Evolutionary conservation across 2,329 filamentous ascomycete species (phyloP).

Genomic region (Calonectria naviculata): DNA sequence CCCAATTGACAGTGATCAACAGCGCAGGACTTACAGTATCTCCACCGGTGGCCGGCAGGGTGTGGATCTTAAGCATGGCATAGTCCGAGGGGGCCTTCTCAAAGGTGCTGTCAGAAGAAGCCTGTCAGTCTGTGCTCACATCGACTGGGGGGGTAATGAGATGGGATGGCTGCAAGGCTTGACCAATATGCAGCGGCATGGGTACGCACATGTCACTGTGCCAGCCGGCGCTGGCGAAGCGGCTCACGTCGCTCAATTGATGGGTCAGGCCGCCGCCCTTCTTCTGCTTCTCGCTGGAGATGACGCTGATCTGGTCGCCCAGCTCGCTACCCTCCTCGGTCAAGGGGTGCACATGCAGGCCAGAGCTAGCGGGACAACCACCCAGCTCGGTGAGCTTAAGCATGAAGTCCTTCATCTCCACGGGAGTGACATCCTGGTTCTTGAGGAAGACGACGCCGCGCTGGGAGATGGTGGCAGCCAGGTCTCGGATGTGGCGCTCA

Average conservation of each 20-base stretch:
- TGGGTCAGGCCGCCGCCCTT: slow-evolving; percentile 64
- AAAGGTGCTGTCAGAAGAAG: slow-evolving; percentile 56
- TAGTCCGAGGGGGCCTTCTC: slow-evolving; percentile 71
- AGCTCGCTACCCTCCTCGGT: slow-evolving; percentile 63
- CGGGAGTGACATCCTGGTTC: slow-evolving; percentile 48
- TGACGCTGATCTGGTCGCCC: slow-evolving; percentile 66
- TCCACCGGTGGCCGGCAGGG: slow-evolving; percentile 66
- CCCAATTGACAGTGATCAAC: neutral
- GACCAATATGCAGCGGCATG: neutral
- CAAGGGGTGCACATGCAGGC: slow-evolving; percentile 65
- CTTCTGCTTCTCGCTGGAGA: slow-evolving; percentile 66
- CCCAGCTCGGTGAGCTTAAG: slow-evolving; percentile 45
- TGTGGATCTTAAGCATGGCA: slow-evolving; percentile 66
- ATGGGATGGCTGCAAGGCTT: neutral
- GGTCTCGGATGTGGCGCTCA: slow-evolving; percentile 62
- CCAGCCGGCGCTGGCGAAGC: slow-evolving; percentile 57
- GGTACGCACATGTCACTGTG: slow-evolving; percentile 62
- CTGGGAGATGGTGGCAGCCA: slow-evolving; percentile 61
- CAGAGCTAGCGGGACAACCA: slow-evolving; percentile 57
- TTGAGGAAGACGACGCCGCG: slow-evolving; percentile 52
- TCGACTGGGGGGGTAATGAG: neutral
- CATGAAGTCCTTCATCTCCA: slow-evolving; percentile 52
- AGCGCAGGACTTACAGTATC: slow-evolving; percentile 58
- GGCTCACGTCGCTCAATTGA: slow-evolving; percentile 60
- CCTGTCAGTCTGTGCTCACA: slow-evolving; percentile 14